Conservation (phyloP, 805 yeast species). For the Wickerhamiella sergipiensis region DNA sequence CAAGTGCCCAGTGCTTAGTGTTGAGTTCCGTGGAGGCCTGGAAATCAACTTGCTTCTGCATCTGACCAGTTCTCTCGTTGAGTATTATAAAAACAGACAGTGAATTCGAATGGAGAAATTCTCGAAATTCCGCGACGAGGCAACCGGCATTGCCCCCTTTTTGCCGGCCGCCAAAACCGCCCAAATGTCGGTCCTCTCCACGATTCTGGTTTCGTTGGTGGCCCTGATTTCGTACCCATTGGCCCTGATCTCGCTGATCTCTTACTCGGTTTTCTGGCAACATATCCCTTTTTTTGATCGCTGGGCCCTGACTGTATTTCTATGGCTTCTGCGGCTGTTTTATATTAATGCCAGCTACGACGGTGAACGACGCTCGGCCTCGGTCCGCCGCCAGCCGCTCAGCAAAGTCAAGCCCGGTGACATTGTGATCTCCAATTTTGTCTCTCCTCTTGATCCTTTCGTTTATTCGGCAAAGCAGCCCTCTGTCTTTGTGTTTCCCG, state of each 20-base stretch:
- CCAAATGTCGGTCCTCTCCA: conserved; percentile 38
- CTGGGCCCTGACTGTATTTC: conserved; percentile 4
- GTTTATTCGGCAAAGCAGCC: conserved; percentile 19
- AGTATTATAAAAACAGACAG: not conserved
- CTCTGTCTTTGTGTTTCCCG: conserved; percentile 26
- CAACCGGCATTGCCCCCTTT: conserved; percentile 85
- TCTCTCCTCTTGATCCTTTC: conserved; percentile 45
- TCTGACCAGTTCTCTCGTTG: too few species aligned
- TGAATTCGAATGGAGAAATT: conserved; percentile 57
- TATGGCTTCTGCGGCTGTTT: conserved; percentile 12
- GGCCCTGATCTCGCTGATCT: not conserved
- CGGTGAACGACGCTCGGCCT: conserved; percentile 29
- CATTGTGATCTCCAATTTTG: conserved; percentile 41
- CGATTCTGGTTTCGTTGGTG: conserved; percentile 67
- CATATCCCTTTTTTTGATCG: conserved; percentile 5
- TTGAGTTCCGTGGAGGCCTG: too few species aligned
- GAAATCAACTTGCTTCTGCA: too few species aligned
- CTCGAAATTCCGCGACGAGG: conserved; percentile 73
- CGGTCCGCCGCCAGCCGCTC: conserved; percentile 22
- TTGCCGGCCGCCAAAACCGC: conserved; percentile 32
- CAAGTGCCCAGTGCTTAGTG: too few species aligned
- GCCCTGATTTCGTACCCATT: conserved; percentile 35
- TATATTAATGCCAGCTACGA: conserved; percentile 31
- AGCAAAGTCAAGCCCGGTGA: conserved; percentile 27
- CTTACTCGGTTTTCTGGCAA: not conserved